Base-by-base conservation (phyloP, 106 monocot genomes). In the Platanthera guangdongensis region DNA sequence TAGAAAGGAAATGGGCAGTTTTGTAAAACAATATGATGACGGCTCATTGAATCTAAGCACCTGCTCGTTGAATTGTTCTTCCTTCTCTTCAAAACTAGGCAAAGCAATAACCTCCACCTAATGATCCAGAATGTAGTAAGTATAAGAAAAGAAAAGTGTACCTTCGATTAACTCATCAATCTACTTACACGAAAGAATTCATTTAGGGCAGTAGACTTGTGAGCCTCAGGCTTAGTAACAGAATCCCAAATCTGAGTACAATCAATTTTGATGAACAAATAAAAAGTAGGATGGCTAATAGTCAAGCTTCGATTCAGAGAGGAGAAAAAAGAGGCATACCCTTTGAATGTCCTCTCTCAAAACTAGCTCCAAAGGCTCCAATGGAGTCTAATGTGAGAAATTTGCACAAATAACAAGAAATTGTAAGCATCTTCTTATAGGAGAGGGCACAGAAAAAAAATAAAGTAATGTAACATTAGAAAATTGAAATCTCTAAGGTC, bases 181-280 rank as follows among this genome's bases (percentile, higher is more conserved):
- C 14, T 16, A 79, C 89, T 84, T 60, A 86, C 85, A 77, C 86
- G 83, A 75, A 89, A 89, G 75, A 89, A 89, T 81, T 86, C 86
- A 79, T 76, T 83, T 15, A 89, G 83, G 54, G 71, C 11, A 64
- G 83, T 86, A 62, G 83, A 81, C 76, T 89, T 86, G 47, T 86
- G 83, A 53, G 73, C 78, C 47, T 89, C 78, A 13, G 88, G 85
- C 79, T 83, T 89, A 19, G 81, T 15, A 74, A 88, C 85, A 78
- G 68, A 47, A 77, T 83, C 80, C 88, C 88, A 88, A 73, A 88
- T 88, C 85, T 88, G 76, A 51, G 73, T 39, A 78, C 7, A 75
- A 15, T 57, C 7, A 22, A 46, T 9, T 22, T 55, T 18, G 46
- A 47, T 0, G 47, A 47, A 39, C 4, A 46, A 4, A 21, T 48